Base-by-base conservation (phyloP, 768 basidiomycete species). In the Suillus weaverae region DNA sequence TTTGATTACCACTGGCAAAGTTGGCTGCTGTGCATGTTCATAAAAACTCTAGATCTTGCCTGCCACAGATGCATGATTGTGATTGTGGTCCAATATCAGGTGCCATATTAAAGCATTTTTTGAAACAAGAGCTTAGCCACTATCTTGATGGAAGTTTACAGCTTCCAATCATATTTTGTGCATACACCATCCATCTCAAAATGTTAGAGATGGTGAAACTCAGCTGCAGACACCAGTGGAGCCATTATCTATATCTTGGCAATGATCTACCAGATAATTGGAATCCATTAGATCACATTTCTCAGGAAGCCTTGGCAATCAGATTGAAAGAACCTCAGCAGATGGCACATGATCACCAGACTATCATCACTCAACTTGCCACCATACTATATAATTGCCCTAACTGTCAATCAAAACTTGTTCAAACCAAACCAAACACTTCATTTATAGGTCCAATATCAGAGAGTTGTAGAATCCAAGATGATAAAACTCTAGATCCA, bases 61-160 rank as follows among this genome's bases (percentile, higher is more conserved):
- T 50, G 59, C 22, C 61, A 64, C 46, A 60, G 35, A 2, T 33
- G 35, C 8, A 2, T 3, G 14, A 22, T 11, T 48, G 46, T 48
- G 66, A 67, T 8, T 69, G 66, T 67, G 59, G 66, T 3, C 62
- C 68, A 3, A 65, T 65, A 5, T n/a, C 64, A 13, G 30, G 13
- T 51, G 50, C 14, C 20, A n/a, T 69, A 4, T 22, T 65, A 14
- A 41, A 67, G 56, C 56, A 46, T 4, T 50, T 48, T 14, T 5
- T 48, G 5, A 13, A 48, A 0, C 1, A 48, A 13, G 11, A 22
- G 3, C 13, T 48, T 0, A 48, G 22, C 11, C 10, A 48, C 2
- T 13, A 48, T 26, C 3, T 48, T 13, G 22, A 22, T 48, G 46
- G 11, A 2, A 48, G 11, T 22, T n/a, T 48, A 13, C 11, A 48